Evolutionary conservation across 208 protist species (phyloP), one percentile per base, ranked within the genome.

Genomic region (Acanthamoeba royreba): DNA sequence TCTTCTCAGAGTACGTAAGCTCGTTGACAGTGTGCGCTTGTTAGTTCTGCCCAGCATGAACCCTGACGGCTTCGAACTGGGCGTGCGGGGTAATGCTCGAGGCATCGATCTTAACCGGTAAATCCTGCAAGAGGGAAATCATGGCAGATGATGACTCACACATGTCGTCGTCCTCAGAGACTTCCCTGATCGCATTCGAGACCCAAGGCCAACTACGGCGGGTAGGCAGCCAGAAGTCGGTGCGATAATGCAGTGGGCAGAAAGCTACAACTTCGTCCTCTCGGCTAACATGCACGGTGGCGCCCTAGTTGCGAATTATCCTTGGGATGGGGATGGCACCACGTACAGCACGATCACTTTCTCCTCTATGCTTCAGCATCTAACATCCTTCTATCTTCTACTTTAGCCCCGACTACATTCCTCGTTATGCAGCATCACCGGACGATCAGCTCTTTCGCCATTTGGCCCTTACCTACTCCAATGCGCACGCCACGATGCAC

Each of bases 41-140:
- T 93, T 92, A 91, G 94, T 96, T 45, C 9, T 96, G 35, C 95
- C 95, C 22, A 92, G 85, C 28, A 96, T 96, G 94, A 96, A 96
- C 69, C 95, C 95, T 28, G 95, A 96, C 52, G 95, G 95, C n/a
- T 94, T 94, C 61, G 93, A 93, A 13, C 11, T 35, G 25, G 66
- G 72, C 31, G 42, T 35, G 0, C 42, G 43, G n/a, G 74, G 90
- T 22, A 85, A 94, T 17, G 69, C 66, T 13, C 46, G 52, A n/a
- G 52, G 33, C 42, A 46, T 49, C 31, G 77, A 83, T 45, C 28
- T 87, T 13, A 74, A 83, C 61, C 19, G 74, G 74, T 90, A 72
- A 28, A 4, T 38, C 52, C 25, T 77, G 35, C 25, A 7, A 4
- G 55, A 8, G 55, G 4, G 5, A 28, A 77, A 19, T 19, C 63